A percentile compares a stretch with the other conserved stretches of the same genome.
Evolutionary conservation across 2,329 filamentous ascomycete genomes (phyloP).

Genomic region (Thielaviopsis ethacetica): DNA sequence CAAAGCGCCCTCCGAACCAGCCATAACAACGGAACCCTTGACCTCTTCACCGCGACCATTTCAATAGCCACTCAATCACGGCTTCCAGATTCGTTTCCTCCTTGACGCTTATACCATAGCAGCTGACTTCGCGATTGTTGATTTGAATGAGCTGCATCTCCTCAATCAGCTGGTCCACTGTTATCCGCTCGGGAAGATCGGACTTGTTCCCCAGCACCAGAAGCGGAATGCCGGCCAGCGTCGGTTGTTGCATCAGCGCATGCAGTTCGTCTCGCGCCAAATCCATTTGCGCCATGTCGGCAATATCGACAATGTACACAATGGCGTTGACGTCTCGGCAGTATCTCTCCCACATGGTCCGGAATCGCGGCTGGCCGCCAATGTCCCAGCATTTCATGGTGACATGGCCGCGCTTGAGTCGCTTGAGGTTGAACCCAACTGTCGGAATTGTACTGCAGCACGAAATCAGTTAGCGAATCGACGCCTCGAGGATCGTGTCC

Average conservation of each 20-base stretch:
- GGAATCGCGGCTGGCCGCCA: constrained; percentile 89
- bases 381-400: constrained; percentile 99
- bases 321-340: constrained; percentile 96
- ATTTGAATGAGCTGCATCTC: constrained; percentile 79
- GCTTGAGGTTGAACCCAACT: constrained; percentile 98
- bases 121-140: constrained; percentile 84
- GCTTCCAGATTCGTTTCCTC: constrained; percentile 98
- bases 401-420: constrained; percentile 93
- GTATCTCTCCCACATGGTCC: constrained; percentile 98
- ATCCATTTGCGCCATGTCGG: constrained; percentile 64
- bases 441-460: constrained; percentile 80
- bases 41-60: constrained; percentile 57
- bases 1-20: too few species aligned
- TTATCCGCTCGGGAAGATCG: constrained; percentile 77
- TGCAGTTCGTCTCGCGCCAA: constrained; percentile 87
- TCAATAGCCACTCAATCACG: constrained; percentile 91
- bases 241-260: constrained; percentile 67
- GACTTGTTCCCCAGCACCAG: constrained; percentile 96
- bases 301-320: constrained; percentile 95
- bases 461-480: constrained; percentile 11
- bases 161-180: constrained; percentile 91
- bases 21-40: background rate
- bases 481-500: background rate
- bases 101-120: constrained; percentile 96
- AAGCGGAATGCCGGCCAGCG: constrained; percentile 76